These are phyloP conservation scores for Pichia gijzeniarum DNA, from an alignment of 805 yeast species.

Conservation along the genomic window DNA sequence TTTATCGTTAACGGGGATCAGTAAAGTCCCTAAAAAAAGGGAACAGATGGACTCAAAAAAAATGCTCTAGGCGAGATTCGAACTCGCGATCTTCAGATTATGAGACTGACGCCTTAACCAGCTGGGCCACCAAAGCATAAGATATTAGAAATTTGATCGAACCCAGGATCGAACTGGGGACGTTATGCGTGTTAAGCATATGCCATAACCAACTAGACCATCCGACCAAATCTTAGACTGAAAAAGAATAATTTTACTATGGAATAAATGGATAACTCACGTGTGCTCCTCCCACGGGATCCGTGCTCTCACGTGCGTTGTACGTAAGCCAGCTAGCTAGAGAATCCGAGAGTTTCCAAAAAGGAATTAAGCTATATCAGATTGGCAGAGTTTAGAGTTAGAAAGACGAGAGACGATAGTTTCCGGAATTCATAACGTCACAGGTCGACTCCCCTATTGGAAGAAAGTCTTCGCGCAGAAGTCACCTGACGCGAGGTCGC, in stretches of 20 bases:
- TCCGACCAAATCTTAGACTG: slow-evolving; percentile 51
- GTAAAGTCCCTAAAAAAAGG: background rate
- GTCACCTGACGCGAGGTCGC: too few relatives aligned
- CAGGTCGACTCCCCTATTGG: too few relatives aligned
- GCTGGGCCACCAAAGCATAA: slow-evolving; percentile 34
- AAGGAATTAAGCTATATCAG: too few relatives aligned
- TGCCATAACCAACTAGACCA: slow-evolving; percentile 99
- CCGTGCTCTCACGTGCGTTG: too few relatives aligned
- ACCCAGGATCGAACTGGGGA: slow-evolving; percentile 99
- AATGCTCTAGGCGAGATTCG: slow-evolving; percentile 35
- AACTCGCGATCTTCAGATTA: slow-evolving; percentile 37
- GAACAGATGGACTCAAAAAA: background rate
- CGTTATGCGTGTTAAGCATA: slow-evolving; percentile 99
- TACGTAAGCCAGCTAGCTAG: too few relatives aligned
- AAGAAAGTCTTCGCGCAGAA: too few relatives aligned
- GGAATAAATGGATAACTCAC: too few relatives aligned
- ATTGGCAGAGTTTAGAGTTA: too few relatives aligned
- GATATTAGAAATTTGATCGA: slow-evolving; percentile 51
- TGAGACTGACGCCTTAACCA: slow-evolving; percentile 37
- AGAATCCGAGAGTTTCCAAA: too few relatives aligned
- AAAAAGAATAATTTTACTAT: background rate
- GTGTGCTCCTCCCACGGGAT: too few relatives aligned
- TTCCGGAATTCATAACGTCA: too few relatives aligned
- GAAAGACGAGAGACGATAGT: too few relatives aligned
- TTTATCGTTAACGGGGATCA: background rate